Evolutionary conservation across 495 filamentous ascomycete species (phyloP).

Genomic region (Neurospora pannonica): DNA sequence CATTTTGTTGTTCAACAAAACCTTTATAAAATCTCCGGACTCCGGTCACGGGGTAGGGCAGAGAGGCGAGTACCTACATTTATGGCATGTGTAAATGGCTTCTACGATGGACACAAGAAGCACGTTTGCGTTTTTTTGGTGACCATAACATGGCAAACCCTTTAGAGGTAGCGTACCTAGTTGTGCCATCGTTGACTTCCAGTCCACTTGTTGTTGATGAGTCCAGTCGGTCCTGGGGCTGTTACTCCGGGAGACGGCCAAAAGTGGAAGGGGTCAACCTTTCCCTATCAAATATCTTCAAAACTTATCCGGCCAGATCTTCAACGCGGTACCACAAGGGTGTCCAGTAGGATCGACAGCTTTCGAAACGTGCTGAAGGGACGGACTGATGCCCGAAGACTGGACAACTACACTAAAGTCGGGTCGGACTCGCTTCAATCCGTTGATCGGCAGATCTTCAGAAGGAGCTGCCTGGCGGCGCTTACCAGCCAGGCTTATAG

Average conservation of each 20-base stretch:
- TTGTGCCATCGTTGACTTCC: not conserved
- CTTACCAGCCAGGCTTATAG: not conserved
- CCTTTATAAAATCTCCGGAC: not conserved
- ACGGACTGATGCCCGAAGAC: not conserved
- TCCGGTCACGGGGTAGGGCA: not conserved
- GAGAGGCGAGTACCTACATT: not conserved
- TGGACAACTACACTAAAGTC: not conserved
- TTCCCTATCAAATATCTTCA: not conserved
- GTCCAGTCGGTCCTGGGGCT: not conserved
- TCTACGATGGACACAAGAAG: not conserved
- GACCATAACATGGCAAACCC: not conserved
- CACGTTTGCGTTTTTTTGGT: not conserved
- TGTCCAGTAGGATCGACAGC: constrained; percentile 8
- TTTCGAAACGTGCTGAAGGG: constrained; percentile 6
- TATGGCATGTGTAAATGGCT: not conserved
- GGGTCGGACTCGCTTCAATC: not conserved
- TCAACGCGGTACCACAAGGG: not conserved
- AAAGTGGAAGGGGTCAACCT: too few relatives aligned
- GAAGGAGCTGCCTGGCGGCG: not conserved
- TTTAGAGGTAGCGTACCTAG: not conserved
- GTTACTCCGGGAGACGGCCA: not conserved
- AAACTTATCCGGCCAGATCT: not conserved
- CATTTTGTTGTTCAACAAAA: not conserved
- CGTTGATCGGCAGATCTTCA: not conserved
- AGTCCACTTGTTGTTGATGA: not conserved